Percentiles rank a stretch among this genome's conserved stretches.
Evolutionary conservation across 2,329 filamentous ascomycete genomes (phyloP).

Genomic region (Aspergillus neotritici): DNA sequence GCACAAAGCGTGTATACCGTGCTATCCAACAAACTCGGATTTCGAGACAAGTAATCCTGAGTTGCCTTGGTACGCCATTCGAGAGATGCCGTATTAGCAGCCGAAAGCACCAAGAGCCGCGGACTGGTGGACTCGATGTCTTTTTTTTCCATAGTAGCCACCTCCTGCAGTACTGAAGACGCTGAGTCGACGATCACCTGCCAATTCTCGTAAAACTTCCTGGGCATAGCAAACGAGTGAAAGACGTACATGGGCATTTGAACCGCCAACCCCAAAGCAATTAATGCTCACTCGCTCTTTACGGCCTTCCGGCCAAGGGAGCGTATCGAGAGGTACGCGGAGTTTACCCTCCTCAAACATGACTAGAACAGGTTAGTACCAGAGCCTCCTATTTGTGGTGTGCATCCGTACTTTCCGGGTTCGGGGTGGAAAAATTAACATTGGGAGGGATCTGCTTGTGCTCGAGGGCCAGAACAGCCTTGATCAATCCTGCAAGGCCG

Average conservation of each 20-base stretch:
- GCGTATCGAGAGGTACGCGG: slow-evolving; percentile 10
- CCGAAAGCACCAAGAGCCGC: too few species aligned
- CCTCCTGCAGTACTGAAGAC: too few species aligned
- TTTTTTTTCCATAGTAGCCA: too few species aligned
- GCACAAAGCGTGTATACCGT: slow-evolving; percentile 15
- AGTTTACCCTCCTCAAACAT: slow-evolving; percentile 21
- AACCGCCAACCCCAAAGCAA: slow-evolving; percentile 27
- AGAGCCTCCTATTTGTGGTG: too few species aligned
- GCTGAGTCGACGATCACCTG: too few species aligned
- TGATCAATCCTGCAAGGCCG: slow-evolving; percentile 47
- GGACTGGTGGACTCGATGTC: too few species aligned
- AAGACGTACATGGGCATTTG: slow-evolving; percentile 19
- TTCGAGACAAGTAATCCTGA: slow-evolving; percentile 13
- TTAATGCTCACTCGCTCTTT: slow-evolving; percentile 20
- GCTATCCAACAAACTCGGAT: slow-evolving; percentile 5
- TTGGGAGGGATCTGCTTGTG: slow-evolving; percentile 41
- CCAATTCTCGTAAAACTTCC: slow-evolving; percentile 3
- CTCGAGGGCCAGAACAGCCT: slow-evolving; percentile 40
- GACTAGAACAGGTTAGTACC: too few species aligned
- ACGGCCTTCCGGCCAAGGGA: slow-evolving; percentile 17
- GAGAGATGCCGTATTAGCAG: too few species aligned
- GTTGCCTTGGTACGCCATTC: too few species aligned
- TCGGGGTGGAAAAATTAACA: slow-evolving; percentile 39
- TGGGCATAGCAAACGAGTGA: slow-evolving; percentile 4
- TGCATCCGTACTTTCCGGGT: too few species aligned